Evolutionary conservation across 1,284 basidiomycete species (phyloP).

Genomic region (Marasmius tenuissimus): DNA sequence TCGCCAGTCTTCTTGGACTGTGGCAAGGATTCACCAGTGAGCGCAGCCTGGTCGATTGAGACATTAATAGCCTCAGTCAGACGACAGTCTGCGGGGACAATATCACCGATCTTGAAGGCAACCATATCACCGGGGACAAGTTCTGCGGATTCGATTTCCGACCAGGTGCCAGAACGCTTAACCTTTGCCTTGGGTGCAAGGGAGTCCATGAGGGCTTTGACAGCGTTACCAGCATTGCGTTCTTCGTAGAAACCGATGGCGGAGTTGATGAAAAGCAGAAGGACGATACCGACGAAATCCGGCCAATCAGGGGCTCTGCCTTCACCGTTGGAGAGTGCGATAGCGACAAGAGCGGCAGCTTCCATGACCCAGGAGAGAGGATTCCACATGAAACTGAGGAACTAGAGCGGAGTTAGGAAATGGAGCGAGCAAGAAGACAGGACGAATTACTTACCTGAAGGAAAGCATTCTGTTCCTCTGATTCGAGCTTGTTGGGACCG

Average conservation of each 20-base stretch:
- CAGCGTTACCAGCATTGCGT: conserved; percentile 94
- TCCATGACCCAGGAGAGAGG: conserved; percentile 99
- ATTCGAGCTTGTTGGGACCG: conserved; percentile 94
- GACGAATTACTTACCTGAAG: conserved; percentile 60
- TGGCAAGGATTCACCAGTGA: conserved; percentile 95
- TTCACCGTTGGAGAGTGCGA: conserved; percentile 93
- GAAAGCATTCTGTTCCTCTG: conserved; percentile 85
- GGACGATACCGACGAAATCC: conserved; percentile 96
- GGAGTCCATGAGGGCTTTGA: conserved; percentile 99
- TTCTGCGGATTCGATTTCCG: conserved; percentile 84
- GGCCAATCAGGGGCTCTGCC: conserved; percentile 90
- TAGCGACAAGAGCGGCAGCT: conserved; percentile 94
- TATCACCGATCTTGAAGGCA: conserved; percentile 97
- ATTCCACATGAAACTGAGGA: conserved; percentile 98
- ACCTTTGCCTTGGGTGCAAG: conserved; percentile 96
- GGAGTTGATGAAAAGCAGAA: conserved; percentile 93
- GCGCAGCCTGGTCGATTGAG: conserved; percentile 94
- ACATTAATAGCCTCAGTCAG: conserved; percentile 94
- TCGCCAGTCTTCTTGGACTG: conserved; percentile 89
- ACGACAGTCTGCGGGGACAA: conserved; percentile 95
- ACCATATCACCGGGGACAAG: conserved; percentile 95
- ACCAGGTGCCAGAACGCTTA: conserved; percentile 82
- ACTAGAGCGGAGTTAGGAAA: conserved; percentile 48
- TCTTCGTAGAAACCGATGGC: conserved; percentile 99
- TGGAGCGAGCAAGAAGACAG: background rate